Conservation (phyloP, 148 eudicot genomes). For the Spergularia bocconei region DNA sequence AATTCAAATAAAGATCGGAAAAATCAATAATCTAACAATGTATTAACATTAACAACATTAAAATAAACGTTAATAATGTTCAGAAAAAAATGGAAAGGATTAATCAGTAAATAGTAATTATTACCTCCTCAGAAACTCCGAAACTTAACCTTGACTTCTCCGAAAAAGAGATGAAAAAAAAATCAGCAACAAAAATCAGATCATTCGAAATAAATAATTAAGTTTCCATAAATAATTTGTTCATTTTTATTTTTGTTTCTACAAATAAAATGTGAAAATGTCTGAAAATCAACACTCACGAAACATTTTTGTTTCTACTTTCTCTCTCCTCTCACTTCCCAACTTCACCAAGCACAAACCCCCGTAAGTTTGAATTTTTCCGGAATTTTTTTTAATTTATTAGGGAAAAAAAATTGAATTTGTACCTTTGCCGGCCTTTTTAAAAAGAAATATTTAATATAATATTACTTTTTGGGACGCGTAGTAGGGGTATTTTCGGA, state of each 20-base stretch:
- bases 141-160: slow-evolving; percentile 7
- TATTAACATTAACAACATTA: neutral
- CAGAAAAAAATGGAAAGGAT: neutral
- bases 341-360: slow-evolving; percentile 16
- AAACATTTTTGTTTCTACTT: neutral
- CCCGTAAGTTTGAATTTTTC: slow-evolving; percentile 8
- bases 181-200: neutral
- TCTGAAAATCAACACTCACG: slow-evolving; percentile 1
- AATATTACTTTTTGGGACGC: neutral
- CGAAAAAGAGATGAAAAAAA: neutral
- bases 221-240: neutral
- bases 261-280: neutral
- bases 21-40: neutral
- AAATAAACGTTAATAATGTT: neutral
- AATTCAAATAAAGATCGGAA: slow-evolving; percentile 16
- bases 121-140: slow-evolving; percentile 19
- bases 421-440: slow-evolving; percentile 17
- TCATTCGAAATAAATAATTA: neutral
- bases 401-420: slow-evolving; percentile 5
- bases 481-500: slow-evolving; percentile 23
- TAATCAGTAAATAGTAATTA: neutral
- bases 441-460: neutral
- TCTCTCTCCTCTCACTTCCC: slow-evolving; percentile 13
- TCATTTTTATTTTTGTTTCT: neutral
- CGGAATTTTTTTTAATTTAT: neutral